Conservation (phyloP, 2,329 filamentous ascomycete species). For the Chaetomiaceae sp. region DNA sequence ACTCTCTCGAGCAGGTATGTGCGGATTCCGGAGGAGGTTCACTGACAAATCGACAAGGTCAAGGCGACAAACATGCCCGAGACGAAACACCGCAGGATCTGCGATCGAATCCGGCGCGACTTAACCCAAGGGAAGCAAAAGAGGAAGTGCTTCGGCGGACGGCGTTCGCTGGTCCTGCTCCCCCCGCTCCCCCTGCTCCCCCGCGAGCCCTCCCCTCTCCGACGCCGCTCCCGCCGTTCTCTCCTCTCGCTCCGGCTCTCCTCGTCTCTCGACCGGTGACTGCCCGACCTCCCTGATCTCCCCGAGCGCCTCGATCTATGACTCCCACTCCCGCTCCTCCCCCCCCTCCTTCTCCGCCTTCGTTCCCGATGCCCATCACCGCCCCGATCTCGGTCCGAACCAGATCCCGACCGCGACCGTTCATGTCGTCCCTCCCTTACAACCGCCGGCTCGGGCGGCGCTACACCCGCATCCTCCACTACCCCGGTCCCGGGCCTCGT, state of each 20-base stretch:
- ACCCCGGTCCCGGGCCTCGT: conserved; percentile 24
- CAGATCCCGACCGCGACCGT: neutral
- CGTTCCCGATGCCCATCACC: conserved; percentile 19
- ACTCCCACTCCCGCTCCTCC: conserved; percentile 9
- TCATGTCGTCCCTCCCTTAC: conserved; percentile 2
- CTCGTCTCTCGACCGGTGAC: conserved; percentile 5
- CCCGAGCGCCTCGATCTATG: neutral
- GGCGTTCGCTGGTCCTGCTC: conserved; percentile 18
- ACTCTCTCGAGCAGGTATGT: neutral
- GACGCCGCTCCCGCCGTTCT: conserved; percentile 14
- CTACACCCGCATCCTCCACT: neutral
- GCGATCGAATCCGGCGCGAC: conserved; percentile 49
- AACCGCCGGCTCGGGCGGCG: conserved; percentile 20
- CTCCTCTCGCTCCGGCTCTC: conserved; percentile 14
- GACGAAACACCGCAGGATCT: conserved; percentile 58
- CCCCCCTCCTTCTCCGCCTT: conserved; percentile 35
- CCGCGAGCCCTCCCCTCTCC: conserved; percentile 10
- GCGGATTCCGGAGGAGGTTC: neutral
- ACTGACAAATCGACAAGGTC: conserved; percentile 64
- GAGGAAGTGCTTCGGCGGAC: conserved; percentile 43
- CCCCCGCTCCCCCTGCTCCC: conserved; percentile 14
- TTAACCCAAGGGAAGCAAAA: conserved; percentile 54
- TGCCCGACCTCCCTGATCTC: neutral
- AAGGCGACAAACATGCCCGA: conserved; percentile 59
- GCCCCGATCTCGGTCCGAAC: conserved; percentile 5